These are phyloP conservation scores for Quercus gilva DNA, from an alignment of 306 rosid genomes.

Conservation along the genomic window DNA sequence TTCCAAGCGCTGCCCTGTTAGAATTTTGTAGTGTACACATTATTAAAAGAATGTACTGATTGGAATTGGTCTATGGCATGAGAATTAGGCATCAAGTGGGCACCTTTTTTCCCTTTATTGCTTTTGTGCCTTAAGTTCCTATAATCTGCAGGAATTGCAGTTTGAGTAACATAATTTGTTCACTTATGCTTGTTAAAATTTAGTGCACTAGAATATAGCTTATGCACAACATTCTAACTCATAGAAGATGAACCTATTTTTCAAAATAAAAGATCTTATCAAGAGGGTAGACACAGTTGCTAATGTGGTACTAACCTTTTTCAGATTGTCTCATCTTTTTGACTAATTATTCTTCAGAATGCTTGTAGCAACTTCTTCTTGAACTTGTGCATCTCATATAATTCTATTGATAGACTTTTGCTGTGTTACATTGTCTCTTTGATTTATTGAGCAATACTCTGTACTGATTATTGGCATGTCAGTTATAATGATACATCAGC, in stretches of 20 bases:
- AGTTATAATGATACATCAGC: not conserved
- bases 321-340: not conserved
- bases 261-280: not conserved
- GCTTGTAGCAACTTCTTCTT: not conserved
- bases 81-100: not conserved
- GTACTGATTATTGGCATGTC: not conserved
- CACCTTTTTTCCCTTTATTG: not conserved
- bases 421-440: not conserved
- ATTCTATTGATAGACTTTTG: not conserved
- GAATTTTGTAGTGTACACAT: not conserved
- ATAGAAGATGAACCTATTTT: not conserved
- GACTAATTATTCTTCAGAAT: not conserved
- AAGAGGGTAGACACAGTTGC: not conserved
- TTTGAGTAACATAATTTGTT: not conserved
- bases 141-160: not conserved
- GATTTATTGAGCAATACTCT: not conserved
- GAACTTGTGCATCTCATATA: not conserved
- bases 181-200: not conserved
- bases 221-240: not conserved
- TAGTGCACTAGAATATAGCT: not conserved
- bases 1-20: not conserved
- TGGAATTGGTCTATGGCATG: not conserved
- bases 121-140: not conserved
- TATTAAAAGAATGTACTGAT: not conserved
- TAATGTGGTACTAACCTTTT: not conserved